A percentile compares a stretch with the other conserved stretches of the same genome.
Conservation (phyloP, 306 rosid genomes). For the Chamaecrista fasciculata region DNA sequence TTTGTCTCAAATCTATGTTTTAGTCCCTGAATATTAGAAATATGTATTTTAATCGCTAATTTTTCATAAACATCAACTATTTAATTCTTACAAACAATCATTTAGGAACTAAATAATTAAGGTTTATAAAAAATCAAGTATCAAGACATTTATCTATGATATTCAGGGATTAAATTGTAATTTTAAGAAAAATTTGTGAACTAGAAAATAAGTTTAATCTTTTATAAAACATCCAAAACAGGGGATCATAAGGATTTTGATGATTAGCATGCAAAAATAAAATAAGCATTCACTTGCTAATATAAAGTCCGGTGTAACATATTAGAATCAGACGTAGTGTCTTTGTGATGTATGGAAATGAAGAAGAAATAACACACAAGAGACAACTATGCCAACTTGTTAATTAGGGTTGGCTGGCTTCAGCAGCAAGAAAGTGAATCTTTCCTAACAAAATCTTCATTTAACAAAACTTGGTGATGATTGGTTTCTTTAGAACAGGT, state of each 20-base stretch:
- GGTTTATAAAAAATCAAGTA: too few species aligned
- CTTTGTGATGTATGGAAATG: not conserved
- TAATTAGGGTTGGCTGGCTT: not conserved
- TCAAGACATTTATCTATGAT: too few species aligned
- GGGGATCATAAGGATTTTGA: not conserved
- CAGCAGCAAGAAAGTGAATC: not conserved
- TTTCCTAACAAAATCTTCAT: not conserved
- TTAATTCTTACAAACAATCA: too few species aligned
- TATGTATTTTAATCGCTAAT: too few species aligned
- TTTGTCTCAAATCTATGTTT: too few species aligned
- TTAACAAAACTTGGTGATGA: not conserved
- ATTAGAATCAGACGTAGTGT: not conserved
- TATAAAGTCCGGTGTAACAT: constrained; percentile 5
- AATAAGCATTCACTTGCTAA: not conserved
- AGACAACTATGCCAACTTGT: constrained; percentile 23
- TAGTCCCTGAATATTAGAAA: too few species aligned
- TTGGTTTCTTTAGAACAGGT: constrained; percentile 19
- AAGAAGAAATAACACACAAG: constrained; percentile 17
- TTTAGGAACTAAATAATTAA: too few species aligned
- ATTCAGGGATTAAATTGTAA: too few species aligned
- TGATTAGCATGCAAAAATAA: not conserved
- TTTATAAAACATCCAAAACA: not conserved
- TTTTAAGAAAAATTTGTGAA: too few species aligned
- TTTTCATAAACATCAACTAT: too few species aligned
- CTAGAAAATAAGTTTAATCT: too few species aligned